Evolutionary conservation across 78 protist genomes (phyloP), one percentile per base, ranked within the genome.

Genomic region (Blattamonas nauphoetae): DNA sequence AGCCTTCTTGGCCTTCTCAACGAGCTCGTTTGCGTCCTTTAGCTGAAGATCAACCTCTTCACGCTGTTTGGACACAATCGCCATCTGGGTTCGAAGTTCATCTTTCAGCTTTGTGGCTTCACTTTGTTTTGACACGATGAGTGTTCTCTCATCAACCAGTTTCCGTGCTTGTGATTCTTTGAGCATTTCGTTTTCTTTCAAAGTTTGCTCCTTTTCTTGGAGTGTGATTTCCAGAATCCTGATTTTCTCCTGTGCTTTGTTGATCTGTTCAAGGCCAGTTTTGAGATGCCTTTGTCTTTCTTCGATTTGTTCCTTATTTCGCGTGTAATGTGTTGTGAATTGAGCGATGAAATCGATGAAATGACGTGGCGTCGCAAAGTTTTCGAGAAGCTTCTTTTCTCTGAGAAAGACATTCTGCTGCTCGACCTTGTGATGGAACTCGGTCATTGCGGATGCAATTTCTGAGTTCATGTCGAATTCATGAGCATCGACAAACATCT

Each of bases 331-430:
- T 32, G 41, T 32, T 79, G 82, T 85, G 35, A 90, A 95, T 84
- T 96, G 98, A 4, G 81, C 41, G 85, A 96, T 94, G 85, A 96
- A 89, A 71, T 97, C 99, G 63, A 97, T 91, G 88, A 88, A 97
- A 89, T 97, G 99, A 34, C 99, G 88, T 45, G 99, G 99, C 1
- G 98, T 96, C 44, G 96, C 91, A 84, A 89, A 91, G 80, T 91
- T 94, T 41, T 42, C 79, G 36, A 94, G 89, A 64, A 95, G 97
- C 43, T 91, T 88, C n/a, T 81, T 78, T 81, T 45, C 42, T 45
- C 44, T 78, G 81, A 95, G 87, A 46, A 89, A 79, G 36, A 29
- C 84, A 87, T 88, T 89, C 32, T 88, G 90, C 1, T 78, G 91
- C 45, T 55, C 91, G 79, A 95, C 91, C 3, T 92, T 71, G 45